These are phyloP conservation scores for Rosa rugosa DNA, from an alignment of 306 rosid species.

Conservation along the genomic window DNA sequence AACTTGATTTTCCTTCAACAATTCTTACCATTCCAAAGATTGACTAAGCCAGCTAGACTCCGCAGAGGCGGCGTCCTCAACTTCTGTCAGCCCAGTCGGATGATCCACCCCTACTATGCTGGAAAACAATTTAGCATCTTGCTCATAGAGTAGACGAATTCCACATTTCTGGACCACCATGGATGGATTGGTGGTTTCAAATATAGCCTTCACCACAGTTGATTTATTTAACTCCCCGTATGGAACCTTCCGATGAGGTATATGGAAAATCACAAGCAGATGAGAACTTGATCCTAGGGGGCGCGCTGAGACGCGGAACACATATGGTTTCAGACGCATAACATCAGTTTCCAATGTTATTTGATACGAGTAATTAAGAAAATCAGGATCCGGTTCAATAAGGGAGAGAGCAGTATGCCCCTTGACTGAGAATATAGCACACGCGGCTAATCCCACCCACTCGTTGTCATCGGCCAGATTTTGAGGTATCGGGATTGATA, in stretches of 20 bases:
- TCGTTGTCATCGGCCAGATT: neutral
- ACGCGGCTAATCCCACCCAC: slow-evolving; percentile 1
- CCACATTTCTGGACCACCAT: neutral
- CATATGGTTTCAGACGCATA: too few species aligned
- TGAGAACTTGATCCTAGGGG: neutral
- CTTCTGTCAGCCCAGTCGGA: neutral
- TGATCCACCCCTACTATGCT: too few species aligned
- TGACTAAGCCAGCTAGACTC: neutral
- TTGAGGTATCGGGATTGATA: slow-evolving; percentile 3
- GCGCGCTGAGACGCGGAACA: too few species aligned
- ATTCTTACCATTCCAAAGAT: neutral
- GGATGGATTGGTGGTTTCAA: neutral
- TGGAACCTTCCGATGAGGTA: too few species aligned
- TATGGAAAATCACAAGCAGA: neutral
- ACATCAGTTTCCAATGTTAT: neutral
- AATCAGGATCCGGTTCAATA: neutral
- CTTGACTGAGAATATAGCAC: slow-evolving; percentile 16
- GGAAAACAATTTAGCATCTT: neutral
- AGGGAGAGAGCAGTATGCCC: neutral
- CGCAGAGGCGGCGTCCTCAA: too few species aligned
- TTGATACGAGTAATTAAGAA: neutral
- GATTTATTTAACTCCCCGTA: neutral
- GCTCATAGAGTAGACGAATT: neutral
- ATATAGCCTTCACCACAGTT: neutral
- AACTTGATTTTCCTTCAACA: too few species aligned